Base-by-base conservation (phyloP, 306 rosid species). In the Phaseolus lunatus region DNA sequence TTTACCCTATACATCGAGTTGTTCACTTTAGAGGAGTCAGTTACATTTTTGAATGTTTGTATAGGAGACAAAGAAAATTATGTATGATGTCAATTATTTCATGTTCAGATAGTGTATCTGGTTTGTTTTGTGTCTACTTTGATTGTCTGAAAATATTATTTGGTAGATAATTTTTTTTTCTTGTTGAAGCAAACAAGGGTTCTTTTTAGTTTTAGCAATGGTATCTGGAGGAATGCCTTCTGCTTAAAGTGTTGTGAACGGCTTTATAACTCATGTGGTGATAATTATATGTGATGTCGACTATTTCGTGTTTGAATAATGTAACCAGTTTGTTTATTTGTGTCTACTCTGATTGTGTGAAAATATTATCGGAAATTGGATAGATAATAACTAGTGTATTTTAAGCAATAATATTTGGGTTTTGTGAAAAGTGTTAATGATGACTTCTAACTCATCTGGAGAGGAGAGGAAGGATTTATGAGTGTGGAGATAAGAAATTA, bases 281-380 rank as follows among this genome's bases (percentile, higher is more conserved):
- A 62, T 53, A 53, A 53, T 20, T 3, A 23, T 13, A 13, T 58
- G 18, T 2, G 9, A 26, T 24, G 65, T 58, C 65, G 23, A 57
- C 26, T 57, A 13, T 57, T 56, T 57, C 33, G 4, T 56, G 33
- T 22, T 56, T 5, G 22, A 56, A 23, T 23, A 56, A 23, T 23
- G 35, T 23, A 57, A 57, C 9, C 1, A 19, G 2, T 58, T 0
- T 14, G 39, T 31, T 62, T 58, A 24, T 26, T 24, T 58, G 35
- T 58, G 23, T 43, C 48, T 80, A 44, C 79, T 64, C 50, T 63
- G 20, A 37, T 35, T 68, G 16, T 63, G 26, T 37, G 56, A 56
- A 62, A 27, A 31, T 7, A 7, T 7, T 24, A 24, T 58, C 15
- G 1, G 53, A 44, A 14, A 49, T 49, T 49, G 12, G 13, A 57